A percentile compares a stretch with the other conserved stretches of the same genome.
phyloP scores from a whole-genome alignment of 2,329 filamentous ascomycete species.

The Aspergillus transmontanensis region DNA sequence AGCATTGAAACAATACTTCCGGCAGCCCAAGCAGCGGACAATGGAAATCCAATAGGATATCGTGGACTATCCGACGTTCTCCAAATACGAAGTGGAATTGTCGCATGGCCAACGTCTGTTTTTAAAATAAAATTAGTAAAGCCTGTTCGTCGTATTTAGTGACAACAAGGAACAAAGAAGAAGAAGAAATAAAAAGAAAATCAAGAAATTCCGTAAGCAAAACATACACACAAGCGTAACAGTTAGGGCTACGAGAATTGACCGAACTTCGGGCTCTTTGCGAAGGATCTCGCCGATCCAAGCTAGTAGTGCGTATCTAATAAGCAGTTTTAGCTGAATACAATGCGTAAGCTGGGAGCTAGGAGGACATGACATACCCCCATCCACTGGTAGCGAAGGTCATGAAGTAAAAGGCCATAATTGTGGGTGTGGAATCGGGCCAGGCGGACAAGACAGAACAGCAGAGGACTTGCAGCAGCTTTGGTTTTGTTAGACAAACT shows the following conservation, averaged over 20 bases:
- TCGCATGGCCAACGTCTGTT: conserved; percentile 22
- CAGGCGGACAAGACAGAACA: conserved; percentile 13
- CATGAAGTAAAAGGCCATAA: conserved; percentile 23
- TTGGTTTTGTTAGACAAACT: neutral
- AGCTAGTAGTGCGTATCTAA: conserved; percentile 18
- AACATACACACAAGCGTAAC: conserved; percentile 22
- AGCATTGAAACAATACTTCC: conserved; percentile 12
- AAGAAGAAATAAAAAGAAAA: too few relatives aligned
- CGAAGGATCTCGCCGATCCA: conserved; percentile 21
- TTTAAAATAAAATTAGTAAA: neutral
- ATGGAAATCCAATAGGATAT: conserved; percentile 23
- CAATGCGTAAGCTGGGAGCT: neutral
- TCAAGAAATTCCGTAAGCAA: neutral
- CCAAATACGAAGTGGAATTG: conserved; percentile 23
- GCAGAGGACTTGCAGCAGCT: conserved; percentile 11
- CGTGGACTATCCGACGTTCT: conserved; percentile 20
- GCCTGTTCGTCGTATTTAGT: neutral
- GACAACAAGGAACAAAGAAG: neutral
- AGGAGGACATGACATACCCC: conserved; percentile 7
- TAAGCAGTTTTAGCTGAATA: neutral
- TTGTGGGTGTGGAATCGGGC: conserved; percentile 12
- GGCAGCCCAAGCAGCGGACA: conserved; percentile 20
- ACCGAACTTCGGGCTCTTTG: conserved; percentile 21
- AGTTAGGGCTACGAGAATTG: conserved; percentile 20
- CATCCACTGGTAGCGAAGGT: conserved; percentile 22